Conservation (phyloP, 116 monocot genomes). For the Posidonia oceanica region DNA sequence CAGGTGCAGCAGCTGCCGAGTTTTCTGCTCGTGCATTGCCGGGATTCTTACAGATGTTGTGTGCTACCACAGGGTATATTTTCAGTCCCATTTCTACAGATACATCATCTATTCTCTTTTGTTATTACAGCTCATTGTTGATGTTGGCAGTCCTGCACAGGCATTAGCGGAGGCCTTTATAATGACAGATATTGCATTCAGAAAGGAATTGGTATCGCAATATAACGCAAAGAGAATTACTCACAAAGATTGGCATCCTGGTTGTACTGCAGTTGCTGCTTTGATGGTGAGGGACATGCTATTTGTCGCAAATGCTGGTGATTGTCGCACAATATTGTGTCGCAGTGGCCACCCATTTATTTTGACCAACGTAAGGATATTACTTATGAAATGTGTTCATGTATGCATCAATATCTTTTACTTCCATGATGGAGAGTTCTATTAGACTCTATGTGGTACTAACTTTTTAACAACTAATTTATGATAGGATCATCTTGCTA, state of each 20-base stretch:
- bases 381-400: no score
- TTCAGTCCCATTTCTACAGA: neutral
- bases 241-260: constrained; percentile 86
- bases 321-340: constrained; percentile 79
- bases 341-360: constrained; percentile 55
- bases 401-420: neutral
- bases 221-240: constrained; percentile 41
- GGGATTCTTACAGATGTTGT: constrained; percentile 36
- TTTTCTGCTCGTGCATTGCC: constrained; percentile 86
- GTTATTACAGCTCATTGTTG: constrained; percentile 8
- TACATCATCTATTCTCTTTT: no score
- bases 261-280: constrained; percentile 76
- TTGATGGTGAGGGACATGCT: constrained; percentile 60
- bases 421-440: no score
- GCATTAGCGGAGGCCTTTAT: constrained; percentile 68
- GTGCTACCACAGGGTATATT: constrained; percentile 35
- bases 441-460: no score
- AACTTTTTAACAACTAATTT: neutral
- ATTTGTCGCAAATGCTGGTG: constrained; percentile 96
- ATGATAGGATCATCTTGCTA: constrained; percentile 84
- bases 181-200: constrained; percentile 78
- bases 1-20: constrained; percentile 94
- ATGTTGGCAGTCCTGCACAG: constrained; percentile 57
- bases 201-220: constrained; percentile 39
- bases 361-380: constrained; percentile 51